These are phyloP conservation scores for Medicago lupulina DNA, from an alignment of 306 rosid species.

Conservation along the genomic window DNA sequence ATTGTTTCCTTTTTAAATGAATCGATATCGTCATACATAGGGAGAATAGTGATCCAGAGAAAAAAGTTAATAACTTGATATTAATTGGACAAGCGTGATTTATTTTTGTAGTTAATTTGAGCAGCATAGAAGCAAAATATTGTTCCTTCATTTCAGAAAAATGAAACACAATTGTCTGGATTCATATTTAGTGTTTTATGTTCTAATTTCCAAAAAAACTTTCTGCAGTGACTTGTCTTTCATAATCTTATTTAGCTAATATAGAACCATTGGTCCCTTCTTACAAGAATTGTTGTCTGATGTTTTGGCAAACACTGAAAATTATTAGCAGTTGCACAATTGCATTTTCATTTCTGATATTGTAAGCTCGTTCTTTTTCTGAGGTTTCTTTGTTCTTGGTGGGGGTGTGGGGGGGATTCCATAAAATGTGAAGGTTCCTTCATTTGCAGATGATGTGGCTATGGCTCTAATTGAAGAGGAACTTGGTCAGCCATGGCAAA, in stretches of 20 bases:
- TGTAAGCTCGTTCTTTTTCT: conserved; percentile 34
- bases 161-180: conserved; percentile 14
- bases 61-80: background rate
- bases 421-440: conserved; percentile 79
- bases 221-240: conserved; percentile 18
- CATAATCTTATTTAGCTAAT: conserved; percentile 3
- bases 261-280: conserved; percentile 18
- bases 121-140: conserved; percentile 13
- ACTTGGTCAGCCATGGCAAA: conserved; percentile 97
- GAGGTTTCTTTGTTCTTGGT: conserved; percentile 49
- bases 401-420: conserved; percentile 48
- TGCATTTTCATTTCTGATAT: conserved; percentile 27
- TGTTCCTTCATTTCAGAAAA: conserved; percentile 23
- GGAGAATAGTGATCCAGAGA: conserved; percentile 19
- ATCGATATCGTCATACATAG: conserved; percentile 5
- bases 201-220: conserved; percentile 40
- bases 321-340: conserved; percentile 20
- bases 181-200: conserved; percentile 12
- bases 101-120: conserved; percentile 23
- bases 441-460: conserved; percentile 96
- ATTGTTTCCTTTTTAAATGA: conserved; percentile 32
- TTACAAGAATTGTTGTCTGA: conserved; percentile 21
- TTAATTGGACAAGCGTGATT: conserved; percentile 36
- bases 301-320: conserved; percentile 7
- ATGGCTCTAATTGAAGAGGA: conserved; percentile 97